Conservation (phyloP, 2,329 filamentous ascomycete genomes). For the Colletotrichum acutatum region DNA sequence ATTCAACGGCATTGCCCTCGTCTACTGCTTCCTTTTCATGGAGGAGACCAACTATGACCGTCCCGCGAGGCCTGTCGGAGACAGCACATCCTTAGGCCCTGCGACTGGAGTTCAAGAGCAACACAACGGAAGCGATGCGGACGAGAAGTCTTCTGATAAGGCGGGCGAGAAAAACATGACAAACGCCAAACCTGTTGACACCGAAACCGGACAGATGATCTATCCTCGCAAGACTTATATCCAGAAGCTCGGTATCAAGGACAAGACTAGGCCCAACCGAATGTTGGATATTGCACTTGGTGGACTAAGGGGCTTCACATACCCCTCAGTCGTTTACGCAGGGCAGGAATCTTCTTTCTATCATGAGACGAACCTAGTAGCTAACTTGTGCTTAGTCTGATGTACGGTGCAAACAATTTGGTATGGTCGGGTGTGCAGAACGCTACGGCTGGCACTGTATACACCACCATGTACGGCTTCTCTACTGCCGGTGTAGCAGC, state of each 20-base stretch:
- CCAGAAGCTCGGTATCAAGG: constrained; percentile 45
- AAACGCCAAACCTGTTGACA: constrained; percentile 1
- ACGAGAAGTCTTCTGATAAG: not conserved
- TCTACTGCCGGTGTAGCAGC: constrained; percentile 37
- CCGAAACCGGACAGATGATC: constrained; percentile 43
- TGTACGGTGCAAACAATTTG: constrained; percentile 46
- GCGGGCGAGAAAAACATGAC: not conserved
- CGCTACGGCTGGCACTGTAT: constrained; percentile 44
- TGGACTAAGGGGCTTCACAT: constrained; percentile 44
- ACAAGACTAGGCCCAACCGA: constrained; percentile 51
- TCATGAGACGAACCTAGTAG: no score
- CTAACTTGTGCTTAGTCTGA: not conserved
- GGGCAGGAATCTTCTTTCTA: constrained; percentile 41
- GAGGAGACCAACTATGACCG: constrained; percentile 68
- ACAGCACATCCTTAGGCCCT: not conserved
- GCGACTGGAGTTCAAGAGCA: not conserved
- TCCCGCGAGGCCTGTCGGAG: not conserved
- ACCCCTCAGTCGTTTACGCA: constrained; percentile 48
- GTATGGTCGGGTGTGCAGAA: constrained; percentile 46
- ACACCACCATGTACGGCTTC: constrained; percentile 45
- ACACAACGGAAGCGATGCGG: not conserved
- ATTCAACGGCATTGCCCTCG: constrained; percentile 47
- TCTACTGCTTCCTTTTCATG: constrained; percentile 65
- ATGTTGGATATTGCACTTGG: constrained; percentile 48
- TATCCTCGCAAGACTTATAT: constrained; percentile 50